Base-by-base conservation (phyloP, 2,329 filamentous ascomycete genomes). In the Hypoxylon sp. region DNA sequence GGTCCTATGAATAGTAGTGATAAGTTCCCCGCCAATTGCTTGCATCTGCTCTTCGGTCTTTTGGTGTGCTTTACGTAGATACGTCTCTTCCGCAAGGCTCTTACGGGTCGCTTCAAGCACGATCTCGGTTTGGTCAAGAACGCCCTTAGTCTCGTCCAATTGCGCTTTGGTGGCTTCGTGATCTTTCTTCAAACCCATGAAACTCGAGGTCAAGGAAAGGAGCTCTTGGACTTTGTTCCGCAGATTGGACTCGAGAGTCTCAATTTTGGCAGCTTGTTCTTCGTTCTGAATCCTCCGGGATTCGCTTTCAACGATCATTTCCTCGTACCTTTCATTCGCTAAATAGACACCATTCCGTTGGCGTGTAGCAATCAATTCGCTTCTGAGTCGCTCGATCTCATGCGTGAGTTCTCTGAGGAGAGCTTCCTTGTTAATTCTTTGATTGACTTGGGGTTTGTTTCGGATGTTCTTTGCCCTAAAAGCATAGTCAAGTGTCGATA, bases 381-480 rank as follows among this genome's bases (percentile, higher is more conserved):
- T 92, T 82, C 97, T 97, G 34, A 99, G 84, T 76, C 93, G 96
- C 78, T 99, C 94, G 54, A 99, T 97, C 76, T 99, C 96, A 23
- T 86, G 83, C 0, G 95, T 96, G 70, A 97, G 97, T 70, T 99
- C 96, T 64, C 88, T 90, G 9, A 99, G 85, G 11, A 99, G 80
- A 2, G 93, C 97, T 80, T 96, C 97, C 80, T 98, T 99, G 69
- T 93, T 94, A 69, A 98, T 88, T 75, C 93, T 87, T 51, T 93
- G 92, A 79, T 98, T 99, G 73, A 97, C 86, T 75, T 99, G 96
- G 0, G 96, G 96, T 79, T 97, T 97, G 80, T 99, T 99, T 52
- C 93, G 91, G 74, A 99, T 99, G 72, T 99, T 98, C 83, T 99
- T 99, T 14, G 96, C 96, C 48, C 96, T 88, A 81, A 98, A 98